phyloP scores from a whole-genome alignment of 768 basidiomycete species.

The Coprinellus aureogranulatus region DNA sequence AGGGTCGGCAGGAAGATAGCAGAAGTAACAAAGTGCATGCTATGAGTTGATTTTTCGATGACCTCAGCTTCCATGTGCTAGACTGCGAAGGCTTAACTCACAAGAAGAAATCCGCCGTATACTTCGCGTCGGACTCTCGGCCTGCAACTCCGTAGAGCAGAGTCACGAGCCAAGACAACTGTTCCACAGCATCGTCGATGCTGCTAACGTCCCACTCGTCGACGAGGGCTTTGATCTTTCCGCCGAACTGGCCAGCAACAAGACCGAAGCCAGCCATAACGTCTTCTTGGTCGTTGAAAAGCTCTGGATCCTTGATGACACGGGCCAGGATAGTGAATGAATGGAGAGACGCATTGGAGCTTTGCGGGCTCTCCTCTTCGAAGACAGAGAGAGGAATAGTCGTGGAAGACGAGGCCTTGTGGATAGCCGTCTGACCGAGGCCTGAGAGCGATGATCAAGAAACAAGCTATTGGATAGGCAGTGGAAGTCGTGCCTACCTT shows the following conservation, averaged over 20 bases:
- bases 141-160: conserved; percentile 60
- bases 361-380: not conserved
- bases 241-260: conserved; percentile 30
- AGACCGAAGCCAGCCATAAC: conserved; percentile 15
- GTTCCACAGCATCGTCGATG: conserved; percentile 57
- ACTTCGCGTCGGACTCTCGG: conserved; percentile 34
- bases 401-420: conserved; percentile 25
- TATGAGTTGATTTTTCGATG: conserved; percentile 19
- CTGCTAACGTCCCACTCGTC: conserved; percentile 40
- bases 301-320: conserved; percentile 46
- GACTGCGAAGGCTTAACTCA: conserved; percentile 31
- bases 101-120: conserved; percentile 61
- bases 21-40: conserved; percentile 68
- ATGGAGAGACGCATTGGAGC: conserved; percentile 27
- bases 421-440: conserved; percentile 53
- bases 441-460: not conserved
- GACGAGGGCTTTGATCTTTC: conserved; percentile 41
- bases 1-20: conserved; percentile 58
- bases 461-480: not conserved
- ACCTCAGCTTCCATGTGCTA: not conserved
- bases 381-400: conserved; percentile 27
- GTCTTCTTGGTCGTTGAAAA: not conserved
- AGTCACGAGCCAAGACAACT: conserved; percentile 54
- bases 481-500: conserved; percentile 36
- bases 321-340: conserved; percentile 49